Evolutionary conservation across 805 yeast species (phyloP), one percentile per base, ranked within the genome.

Genomic region (Hanseniaspora vineae): DNA sequence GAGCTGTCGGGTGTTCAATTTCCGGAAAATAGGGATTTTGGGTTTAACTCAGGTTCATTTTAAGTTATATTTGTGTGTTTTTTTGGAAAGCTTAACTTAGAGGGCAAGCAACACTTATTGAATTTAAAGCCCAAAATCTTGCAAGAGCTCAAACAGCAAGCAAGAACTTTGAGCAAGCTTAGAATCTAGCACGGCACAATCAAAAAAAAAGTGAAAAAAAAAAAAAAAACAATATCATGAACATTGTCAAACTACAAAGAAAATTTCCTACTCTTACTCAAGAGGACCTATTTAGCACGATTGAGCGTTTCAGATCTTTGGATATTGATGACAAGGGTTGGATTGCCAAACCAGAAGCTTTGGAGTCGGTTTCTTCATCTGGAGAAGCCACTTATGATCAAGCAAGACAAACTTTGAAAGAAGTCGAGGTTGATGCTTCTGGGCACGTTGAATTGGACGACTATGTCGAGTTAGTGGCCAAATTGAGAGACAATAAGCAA

Each of bases 371-470:
- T 39, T 78, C 95, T 20, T 77, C 78, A 49, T 66, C 79, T 31
- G 97, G 97, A 17, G 77, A 77, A 47, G 90, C 84, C 45, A 65
- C 88, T 32, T 92, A 92, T 60, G 98, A 92, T 65, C 84, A 82
- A 54, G 90, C 95, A 20, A 81, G 98, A 69, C 95, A 88, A 64
- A 85, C 97, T 2, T 74, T 92, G 61, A 92, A 92, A 62, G 77
- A 76, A 46, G 97, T 88, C 44, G 81, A 82, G 54, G 95, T 92
- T 33, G 98, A 92, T 67, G 95, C 97, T 14, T 83, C 95, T 4
- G 98, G 98, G 23, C 90, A 85, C 61, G 97, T 92, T 47, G 98
- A 92, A 64, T 70, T 92, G 60, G 98, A 92, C 50, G 98, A 92
- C 62, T 92, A 78, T 60, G 97, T 90, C 33, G 83, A 81, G 55